Evolutionary conservation across 2,329 filamentous ascomycete species (phyloP), one percentile per base, ranked within the genome.

Genomic region (Alternaria sp.): DNA sequence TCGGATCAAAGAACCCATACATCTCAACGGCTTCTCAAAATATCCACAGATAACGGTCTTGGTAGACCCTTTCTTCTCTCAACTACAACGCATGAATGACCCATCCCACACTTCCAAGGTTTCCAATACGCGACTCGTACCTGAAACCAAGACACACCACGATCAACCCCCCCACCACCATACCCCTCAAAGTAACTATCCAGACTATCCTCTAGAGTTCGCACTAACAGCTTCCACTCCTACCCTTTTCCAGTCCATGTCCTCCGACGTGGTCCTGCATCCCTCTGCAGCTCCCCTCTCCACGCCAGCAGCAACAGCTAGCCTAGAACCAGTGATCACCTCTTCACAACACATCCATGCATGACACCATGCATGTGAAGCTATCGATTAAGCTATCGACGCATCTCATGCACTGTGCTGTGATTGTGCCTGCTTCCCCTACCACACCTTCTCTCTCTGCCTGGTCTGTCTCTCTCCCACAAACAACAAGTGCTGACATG

Each of bases 391-490:
- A 59, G 56, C 60, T 50, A 62, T 62, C 45, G 59, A 49, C 47
- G 40, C 46, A 40, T 61, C 52, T 40, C 49, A 62, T 62, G 59
- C 60, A 59, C 23, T 25, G 60, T 54, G 55, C 23, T 40, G 60
- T 54, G 55, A 59, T 40, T 62, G 60, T 62, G 60, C 60, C 60
- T 62, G 60, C 59, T 62, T 62, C 32, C 47, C 26, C 59, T 43
- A 58, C 36, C 55, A 43, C 28, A 46, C 30, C 50, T 30, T 28
- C 40, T 36, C 7, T 36, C 32, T 15, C 13, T 36, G 32, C 32
- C 32, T 10, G 7, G 8, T n/a, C 4, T 36, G 19, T 51, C 52
- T 49, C 47, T 36, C 55, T 46, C 36, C 44, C 54, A 21, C 47
- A n/a, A 40, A 40, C 47, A 30, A 45, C 32, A 23, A 45, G n/a